Evolutionary conservation across 2,329 filamentous ascomycete genomes (phyloP).

Genomic region (Colletotrichum spaethianum): DNA sequence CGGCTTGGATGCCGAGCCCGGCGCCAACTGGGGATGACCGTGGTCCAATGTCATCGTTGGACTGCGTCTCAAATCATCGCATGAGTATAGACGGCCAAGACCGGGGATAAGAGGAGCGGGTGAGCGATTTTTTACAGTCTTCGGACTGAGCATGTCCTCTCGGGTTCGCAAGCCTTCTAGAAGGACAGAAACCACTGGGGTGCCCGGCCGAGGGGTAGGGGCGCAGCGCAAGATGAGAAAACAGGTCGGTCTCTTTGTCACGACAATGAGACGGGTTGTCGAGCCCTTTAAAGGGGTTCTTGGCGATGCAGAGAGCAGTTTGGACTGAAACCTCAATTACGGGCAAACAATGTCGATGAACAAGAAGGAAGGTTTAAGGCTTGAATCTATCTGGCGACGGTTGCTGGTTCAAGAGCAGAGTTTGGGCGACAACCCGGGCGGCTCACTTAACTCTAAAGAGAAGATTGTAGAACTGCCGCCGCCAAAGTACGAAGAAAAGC

Average conservation of each 20-base stretch:
- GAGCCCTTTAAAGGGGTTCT: not conserved
- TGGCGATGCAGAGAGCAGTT: not conserved
- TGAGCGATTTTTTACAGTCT: not conserved
- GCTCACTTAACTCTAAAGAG: not conserved
- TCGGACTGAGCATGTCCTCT: not conserved
- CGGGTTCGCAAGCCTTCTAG: slow-evolving; percentile 11
- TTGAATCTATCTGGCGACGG: not conserved
- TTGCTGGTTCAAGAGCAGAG: not conserved
- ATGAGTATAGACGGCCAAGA: not conserved
- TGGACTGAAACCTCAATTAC: not conserved
- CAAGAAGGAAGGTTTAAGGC: not conserved
- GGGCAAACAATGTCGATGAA: not conserved
- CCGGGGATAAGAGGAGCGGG: not conserved
- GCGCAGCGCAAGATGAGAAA: not conserved
- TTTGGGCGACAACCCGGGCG: not conserved
- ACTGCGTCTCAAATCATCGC: not conserved
- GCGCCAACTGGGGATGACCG: not conserved
- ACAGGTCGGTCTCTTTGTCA: not conserved
- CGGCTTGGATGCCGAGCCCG: slow-evolving; percentile 16
- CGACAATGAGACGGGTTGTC: not conserved
- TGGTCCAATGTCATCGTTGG: not conserved
- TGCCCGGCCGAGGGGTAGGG: not conserved
- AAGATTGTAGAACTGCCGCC: too few relatives aligned
- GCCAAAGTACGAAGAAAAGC: not conserved
- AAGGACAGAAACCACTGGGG: not conserved